Conservation (phyloP, 106 monocot genomes). For the Apostasia ramifera region DNA sequence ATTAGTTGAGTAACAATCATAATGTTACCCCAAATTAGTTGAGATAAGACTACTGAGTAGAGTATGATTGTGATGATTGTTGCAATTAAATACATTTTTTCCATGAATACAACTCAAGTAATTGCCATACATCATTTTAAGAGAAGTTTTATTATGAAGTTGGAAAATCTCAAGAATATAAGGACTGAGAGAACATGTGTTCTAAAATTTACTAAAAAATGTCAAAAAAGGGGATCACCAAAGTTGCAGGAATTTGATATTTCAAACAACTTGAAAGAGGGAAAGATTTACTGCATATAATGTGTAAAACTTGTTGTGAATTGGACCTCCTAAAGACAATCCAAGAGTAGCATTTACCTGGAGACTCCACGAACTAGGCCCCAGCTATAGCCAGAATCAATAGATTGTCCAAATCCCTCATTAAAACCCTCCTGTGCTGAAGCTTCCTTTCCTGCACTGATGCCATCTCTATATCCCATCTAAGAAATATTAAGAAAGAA, state of each 20-base stretch:
- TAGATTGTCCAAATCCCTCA: constrained; percentile 69
- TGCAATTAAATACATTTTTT: too few relatives aligned
- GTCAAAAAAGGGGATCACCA: background rate
- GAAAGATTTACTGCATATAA: background rate
- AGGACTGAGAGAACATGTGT: too few relatives aligned
- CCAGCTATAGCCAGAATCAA: constrained; percentile 47
- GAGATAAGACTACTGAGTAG: too few relatives aligned
- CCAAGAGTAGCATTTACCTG: constrained; percentile 24
- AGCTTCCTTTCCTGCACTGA: constrained; percentile 67
- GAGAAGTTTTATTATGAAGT: too few relatives aligned
- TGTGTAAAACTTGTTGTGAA: background rate
- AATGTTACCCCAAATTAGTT: too few relatives aligned
- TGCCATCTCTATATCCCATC: constrained; percentile 88
- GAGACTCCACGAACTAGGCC: constrained; percentile 72
- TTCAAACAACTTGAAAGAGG: background rate
- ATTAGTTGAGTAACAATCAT: too few relatives aligned
- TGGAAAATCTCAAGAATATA: too few relatives aligned
- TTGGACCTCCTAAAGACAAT: background rate
- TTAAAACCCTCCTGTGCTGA: constrained; percentile 86
- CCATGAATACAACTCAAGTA: too few relatives aligned
- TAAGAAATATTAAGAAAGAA: constrained; percentile 22
- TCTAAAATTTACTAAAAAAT: background rate
- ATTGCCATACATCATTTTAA: too few relatives aligned
- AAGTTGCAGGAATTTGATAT: background rate
- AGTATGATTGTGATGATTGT: too few relatives aligned